These are phyloP conservation scores for Wickerhamomyces queroliae DNA, from an alignment of 805 yeast species.

Conservation along the genomic window DNA sequence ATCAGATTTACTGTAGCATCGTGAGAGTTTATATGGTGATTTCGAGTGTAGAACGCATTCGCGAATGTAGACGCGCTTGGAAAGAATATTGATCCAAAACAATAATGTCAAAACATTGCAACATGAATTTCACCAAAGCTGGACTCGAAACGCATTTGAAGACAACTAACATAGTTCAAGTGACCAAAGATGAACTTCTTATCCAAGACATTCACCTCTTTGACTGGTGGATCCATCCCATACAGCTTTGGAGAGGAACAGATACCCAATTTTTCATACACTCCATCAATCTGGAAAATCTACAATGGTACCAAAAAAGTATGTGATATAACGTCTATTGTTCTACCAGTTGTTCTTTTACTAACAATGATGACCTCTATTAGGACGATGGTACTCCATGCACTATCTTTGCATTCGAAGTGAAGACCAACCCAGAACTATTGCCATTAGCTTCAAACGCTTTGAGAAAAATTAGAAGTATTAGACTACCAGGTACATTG, in stretches of 20 bases:
- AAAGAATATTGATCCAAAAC: no score
- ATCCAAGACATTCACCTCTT: slow-evolving; percentile 52
- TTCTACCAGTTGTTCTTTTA: background rate
- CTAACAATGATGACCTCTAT: slow-evolving; percentile 21
- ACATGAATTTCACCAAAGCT: background rate
- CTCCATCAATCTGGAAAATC: slow-evolving; percentile 52
- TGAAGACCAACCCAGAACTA: slow-evolving; percentile 31
- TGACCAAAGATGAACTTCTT: slow-evolving; percentile 52
- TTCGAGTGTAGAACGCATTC: background rate
- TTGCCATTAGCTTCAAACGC: slow-evolving; percentile 38
- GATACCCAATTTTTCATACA: slow-evolving; percentile 23
- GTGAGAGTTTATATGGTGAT: no score
- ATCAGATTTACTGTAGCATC: no score
- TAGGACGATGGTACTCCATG: slow-evolving; percentile 46
- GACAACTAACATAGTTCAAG: background rate
- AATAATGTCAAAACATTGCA: background rate
- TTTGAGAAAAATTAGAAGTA: slow-evolving; percentile 41
- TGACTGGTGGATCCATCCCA: slow-evolving; percentile 55
- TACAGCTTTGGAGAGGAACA: slow-evolving; percentile 45
- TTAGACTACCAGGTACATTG: slow-evolving; percentile 68
- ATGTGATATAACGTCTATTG: no score
- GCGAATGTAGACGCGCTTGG: no score
- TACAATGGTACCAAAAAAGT: slow-evolving; percentile 48
- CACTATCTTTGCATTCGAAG: slow-evolving; percentile 61
- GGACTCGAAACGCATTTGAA: background rate